Conservation (phyloP, 106 monocot species). For the Platanthera zijinensis region DNA sequence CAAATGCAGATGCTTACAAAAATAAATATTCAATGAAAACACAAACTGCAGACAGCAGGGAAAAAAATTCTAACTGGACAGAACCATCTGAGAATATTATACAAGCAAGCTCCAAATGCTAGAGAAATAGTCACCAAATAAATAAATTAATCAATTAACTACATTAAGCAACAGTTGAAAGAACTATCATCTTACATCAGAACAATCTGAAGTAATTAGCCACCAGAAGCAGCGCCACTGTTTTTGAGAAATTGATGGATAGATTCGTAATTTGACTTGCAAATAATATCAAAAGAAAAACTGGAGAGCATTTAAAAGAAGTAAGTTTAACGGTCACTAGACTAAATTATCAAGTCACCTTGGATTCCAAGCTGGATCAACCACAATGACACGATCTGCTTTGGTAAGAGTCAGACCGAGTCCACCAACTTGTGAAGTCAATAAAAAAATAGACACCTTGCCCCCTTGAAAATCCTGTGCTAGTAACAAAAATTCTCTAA, state of each 20-base stretch:
- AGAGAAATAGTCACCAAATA: neutral
- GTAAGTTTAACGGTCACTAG: neutral
- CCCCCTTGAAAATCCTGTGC: constrained; percentile 93
- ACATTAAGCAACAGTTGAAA: neutral
- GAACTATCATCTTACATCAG: neutral
- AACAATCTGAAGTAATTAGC: neutral
- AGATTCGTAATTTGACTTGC: neutral
- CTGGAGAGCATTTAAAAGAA: neutral
- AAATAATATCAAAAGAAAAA: neutral
- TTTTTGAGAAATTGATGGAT: neutral
- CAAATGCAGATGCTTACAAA: too few species aligned
- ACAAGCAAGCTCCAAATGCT: neutral
- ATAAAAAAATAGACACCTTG: constrained; percentile 72
- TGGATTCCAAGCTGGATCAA: constrained; percentile 99
- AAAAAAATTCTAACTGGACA: neutral
- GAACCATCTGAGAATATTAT: neutral
- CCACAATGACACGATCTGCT: constrained; percentile 96
- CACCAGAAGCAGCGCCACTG: neutral
- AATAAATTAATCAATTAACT: too few species aligned
- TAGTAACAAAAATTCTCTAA: neutral
- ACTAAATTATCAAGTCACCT: constrained; percentile 37
- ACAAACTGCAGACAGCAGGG: neutral
- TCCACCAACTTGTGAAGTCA: constrained; percentile 96
- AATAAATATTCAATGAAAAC: too few species aligned
- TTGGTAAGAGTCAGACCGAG: constrained; percentile 96